Base-by-base conservation (phyloP, 805 yeast genomes). In the Metschnikowia arizonensis region DNA sequence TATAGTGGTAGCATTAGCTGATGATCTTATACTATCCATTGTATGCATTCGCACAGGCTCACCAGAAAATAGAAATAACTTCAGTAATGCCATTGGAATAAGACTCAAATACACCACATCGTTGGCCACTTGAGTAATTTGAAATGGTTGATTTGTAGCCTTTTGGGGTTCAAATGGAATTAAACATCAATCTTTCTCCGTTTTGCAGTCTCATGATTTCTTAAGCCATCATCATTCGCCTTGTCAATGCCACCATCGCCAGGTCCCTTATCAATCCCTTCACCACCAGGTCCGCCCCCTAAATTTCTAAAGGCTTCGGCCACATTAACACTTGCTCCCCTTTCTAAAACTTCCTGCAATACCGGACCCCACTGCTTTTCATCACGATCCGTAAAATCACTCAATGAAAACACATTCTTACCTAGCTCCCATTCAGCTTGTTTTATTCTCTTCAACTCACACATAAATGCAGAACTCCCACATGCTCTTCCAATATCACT, bases 351-450 rank as follows among this genome's bases (percentile, higher is more conserved):
- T 41, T 69, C 60, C 43, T 66, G 64, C 53, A 86, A 65, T 0
- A 81, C 88, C 10, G 72, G 72, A 1, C 81, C 81, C 97, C 98
- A 91, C 1, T 79, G 71, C 17, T 67, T 68, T 54, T 82, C 85
- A 38, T 75, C 77, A 25, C 76, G 68, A 1, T 78, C 73, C 21
- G 77, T 77, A 55, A 89, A 83, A 59, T 85, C 90, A 33, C 72
- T 76, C 29, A 87, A 45, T 26, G 76, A 76, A 59, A 91, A 83
- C 4, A 82, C 89, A 49, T 81, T 79, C 49, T 77, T 77, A 1
- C 78, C 82, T 36, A 91, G 64, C 32, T 78, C 80, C 97, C 97
- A 93, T 37, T 85, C 85, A 2, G 88, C 88, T 64, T 95, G 99
- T 45, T 77, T 72, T 8, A 69, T 61, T 58, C 99, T 77, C 8